phyloP scores from a whole-genome alignment of 441 rosid genomes.

The Lagerstroemia fauriei region DNA sequence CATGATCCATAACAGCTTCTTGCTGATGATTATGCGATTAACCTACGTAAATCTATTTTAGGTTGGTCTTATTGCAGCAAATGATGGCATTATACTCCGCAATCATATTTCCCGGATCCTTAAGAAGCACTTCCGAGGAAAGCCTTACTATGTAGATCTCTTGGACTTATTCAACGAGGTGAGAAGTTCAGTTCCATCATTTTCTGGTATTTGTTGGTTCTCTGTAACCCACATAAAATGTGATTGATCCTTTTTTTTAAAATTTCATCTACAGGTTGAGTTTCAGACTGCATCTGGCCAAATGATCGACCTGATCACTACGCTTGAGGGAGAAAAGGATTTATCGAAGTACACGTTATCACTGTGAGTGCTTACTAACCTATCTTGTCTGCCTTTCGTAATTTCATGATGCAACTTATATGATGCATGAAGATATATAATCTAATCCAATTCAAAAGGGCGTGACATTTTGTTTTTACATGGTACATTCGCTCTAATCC shows the following conservation, averaged over 20 bases:
- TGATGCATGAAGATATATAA: background rate
- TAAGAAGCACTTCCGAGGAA: conserved; percentile 66
- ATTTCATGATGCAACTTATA: background rate
- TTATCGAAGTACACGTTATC: conserved; percentile 66
- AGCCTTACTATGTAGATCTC: conserved; percentile 73
- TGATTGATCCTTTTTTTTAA: background rate
- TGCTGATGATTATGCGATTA: background rate
- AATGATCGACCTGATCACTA: conserved; percentile 89
- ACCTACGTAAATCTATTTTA: conserved; percentile 22
- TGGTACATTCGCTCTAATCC: background rate
- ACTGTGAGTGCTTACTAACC: conserved; percentile 50
- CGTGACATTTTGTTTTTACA: background rate
- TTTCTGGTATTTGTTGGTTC: conserved; percentile 3
- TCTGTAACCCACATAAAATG: background rate
- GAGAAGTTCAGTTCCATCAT: background rate
- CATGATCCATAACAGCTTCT: background rate
- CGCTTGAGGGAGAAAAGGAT: conserved; percentile 80
- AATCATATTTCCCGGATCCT: conserved; percentile 78
- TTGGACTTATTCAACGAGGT: conserved; percentile 87
- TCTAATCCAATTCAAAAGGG: background rate
- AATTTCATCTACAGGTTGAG: conserved; percentile 55
- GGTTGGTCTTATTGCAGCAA: conserved; percentile 80
- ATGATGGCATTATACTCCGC: conserved; percentile 75
- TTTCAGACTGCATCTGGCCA: conserved; percentile 89
- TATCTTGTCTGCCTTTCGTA: no score